These are phyloP conservation scores for Metschnikowia borealis DNA, from an alignment of 805 yeast genomes.

Conservation along the genomic window DNA sequence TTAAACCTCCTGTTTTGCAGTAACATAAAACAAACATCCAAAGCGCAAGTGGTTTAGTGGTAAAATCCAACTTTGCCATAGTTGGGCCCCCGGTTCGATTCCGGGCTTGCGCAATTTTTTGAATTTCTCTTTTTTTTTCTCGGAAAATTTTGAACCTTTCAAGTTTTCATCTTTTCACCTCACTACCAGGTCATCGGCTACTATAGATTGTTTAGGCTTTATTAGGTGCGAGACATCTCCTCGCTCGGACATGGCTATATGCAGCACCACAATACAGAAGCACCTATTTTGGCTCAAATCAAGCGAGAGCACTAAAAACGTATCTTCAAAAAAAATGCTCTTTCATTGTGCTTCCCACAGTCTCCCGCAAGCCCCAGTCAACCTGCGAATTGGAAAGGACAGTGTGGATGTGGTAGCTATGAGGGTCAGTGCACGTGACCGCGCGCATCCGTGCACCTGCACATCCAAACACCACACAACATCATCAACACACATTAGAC, in stretches of 20 bases:
- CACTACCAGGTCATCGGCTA: no score
- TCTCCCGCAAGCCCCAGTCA: no score
- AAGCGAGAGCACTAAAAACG: no score
- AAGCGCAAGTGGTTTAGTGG: conserved; percentile 22
- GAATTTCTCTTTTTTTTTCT: neutral
- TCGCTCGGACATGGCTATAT: neutral
- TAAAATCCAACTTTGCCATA: conserved; percentile 22
- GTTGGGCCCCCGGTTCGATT: conserved; percentile 23
- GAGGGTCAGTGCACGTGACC: neutral
- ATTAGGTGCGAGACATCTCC: neutral
- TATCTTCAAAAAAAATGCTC: no score
- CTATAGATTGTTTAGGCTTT: neutral
- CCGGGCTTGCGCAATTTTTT: conserved; percentile 21
- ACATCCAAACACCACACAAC: conserved; percentile 1
- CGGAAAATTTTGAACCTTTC: no score
- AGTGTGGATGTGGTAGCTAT: no score
- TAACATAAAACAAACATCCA: neutral
- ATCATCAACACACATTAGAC: neutral
- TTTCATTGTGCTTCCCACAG: no score
- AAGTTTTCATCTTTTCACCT: no score
- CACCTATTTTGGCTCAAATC: neutral
- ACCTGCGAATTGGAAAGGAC: no score
- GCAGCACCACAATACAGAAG: neutral
- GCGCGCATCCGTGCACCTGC: conserved; percentile 2
- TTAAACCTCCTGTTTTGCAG: neutral